Evolutionary conservation across 1,284 basidiomycete species (phyloP).

Genomic region (Exobasidium cylindrosporum): DNA sequence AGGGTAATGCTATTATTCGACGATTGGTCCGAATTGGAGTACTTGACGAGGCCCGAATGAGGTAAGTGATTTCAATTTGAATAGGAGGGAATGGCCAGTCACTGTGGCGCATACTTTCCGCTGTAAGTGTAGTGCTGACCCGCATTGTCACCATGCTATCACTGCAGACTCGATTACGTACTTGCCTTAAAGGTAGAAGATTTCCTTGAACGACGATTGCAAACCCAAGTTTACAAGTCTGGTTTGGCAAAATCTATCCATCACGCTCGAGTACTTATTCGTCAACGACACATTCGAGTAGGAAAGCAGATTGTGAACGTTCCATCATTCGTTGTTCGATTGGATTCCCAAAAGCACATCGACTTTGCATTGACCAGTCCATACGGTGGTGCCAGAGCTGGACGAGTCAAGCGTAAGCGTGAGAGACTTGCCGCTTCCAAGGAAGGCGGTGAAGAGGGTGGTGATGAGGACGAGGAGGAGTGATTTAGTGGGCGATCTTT

Average conservation of each 20-base stretch:
- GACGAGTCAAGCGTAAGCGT: conserved; percentile 99
- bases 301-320: conserved; percentile 99
- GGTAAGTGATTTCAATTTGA: too few relatives aligned
- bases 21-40: conserved; percentile 99
- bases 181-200: conserved; percentile 98
- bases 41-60: conserved; percentile 96
- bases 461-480: conserved; percentile 62
- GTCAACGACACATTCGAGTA: conserved; percentile 94
- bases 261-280: conserved; percentile 96
- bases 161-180: conserved; percentile 77
- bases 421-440: conserved; percentile 86
- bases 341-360: conserved; percentile 71
- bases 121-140: too few relatives aligned
- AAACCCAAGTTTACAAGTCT: conserved; percentile 99
- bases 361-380: conserved; percentile 97
- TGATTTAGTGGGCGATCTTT: too few relatives aligned
- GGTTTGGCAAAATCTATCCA: conserved; percentile 98
- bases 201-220: conserved; percentile 98
- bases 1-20: conserved; percentile 97
- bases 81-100: conserved; percentile 10
- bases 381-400: conserved; percentile 92
- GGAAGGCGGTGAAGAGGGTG: conserved; percentile 78
- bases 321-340: conserved; percentile 91
- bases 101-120: too few relatives aligned
- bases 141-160: too few relatives aligned